A percentile compares a stretch with the other conserved stretches of the same genome.
Evolutionary conservation across 225 moss, liverwort and hornwort species (phyloP).

Genomic region (Sphagnum tenellum): DNA sequence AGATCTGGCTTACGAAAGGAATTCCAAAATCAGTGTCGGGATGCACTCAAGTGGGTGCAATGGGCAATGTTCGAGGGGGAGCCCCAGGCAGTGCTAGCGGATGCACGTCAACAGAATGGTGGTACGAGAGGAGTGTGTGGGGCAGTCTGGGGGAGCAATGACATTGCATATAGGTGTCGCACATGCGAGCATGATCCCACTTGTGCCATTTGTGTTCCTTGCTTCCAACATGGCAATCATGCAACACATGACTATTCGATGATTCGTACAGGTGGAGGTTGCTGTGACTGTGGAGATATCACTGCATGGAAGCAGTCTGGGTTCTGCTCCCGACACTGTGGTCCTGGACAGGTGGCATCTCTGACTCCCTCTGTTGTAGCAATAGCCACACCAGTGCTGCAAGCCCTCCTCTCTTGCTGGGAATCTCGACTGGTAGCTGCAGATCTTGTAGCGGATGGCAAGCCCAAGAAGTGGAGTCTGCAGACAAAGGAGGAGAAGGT

Average conservation of each 20-base stretch:
- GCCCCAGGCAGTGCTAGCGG: conserved; percentile 52
- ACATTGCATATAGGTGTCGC: conserved; percentile 85
- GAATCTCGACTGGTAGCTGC: conserved; percentile 41
- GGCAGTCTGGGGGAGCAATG: conserved; percentile 78
- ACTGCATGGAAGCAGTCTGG: conserved; percentile 86
- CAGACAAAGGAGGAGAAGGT: conserved; percentile 58
- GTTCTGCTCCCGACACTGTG: conserved; percentile 72
- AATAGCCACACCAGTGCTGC: conserved; percentile 54
- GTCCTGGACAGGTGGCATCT: conserved; percentile 70
- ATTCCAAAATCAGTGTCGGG: conserved; percentile 47
- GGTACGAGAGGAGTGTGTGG: conserved; percentile 84
- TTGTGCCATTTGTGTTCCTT: conserved; percentile 88
- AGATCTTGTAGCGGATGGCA: conserved; percentile 45
- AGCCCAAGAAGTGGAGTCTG: conserved; percentile 38
- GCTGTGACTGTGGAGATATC: conserved; percentile 90
- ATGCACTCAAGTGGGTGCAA: conserved; percentile 68
- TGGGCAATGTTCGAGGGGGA: conserved; percentile 74
- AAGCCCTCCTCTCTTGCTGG: conserved; percentile 62
- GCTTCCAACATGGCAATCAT: conserved; percentile 86
- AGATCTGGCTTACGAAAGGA: conserved; percentile 31
- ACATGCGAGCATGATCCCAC: conserved; percentile 88
- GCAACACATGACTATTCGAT: conserved; percentile 73
- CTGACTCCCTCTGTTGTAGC: conserved; percentile 38
- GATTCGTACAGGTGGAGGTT: conserved; percentile 82
- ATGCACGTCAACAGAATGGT: conserved; percentile 43